A percentile compares a stretch with the other conserved stretches of the same genome.
Evolutionary conservation across 345 rosid species (phyloP).

Genomic region (Melaleuca quinquenervia): DNA sequence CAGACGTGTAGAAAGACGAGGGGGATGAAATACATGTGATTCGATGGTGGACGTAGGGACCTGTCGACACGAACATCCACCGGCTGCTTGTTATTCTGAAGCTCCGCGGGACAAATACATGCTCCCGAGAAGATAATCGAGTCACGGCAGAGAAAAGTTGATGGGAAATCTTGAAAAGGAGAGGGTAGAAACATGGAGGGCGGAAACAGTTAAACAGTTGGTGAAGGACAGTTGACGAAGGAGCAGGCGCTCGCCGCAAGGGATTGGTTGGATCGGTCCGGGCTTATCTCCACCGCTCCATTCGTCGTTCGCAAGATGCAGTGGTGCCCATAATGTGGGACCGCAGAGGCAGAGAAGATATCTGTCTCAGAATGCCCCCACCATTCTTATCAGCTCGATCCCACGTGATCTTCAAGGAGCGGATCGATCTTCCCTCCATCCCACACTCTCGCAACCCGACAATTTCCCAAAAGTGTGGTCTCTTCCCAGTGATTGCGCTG

Average conservation of each 20-base stretch:
- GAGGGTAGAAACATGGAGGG: background rate
- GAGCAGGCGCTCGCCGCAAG: background rate
- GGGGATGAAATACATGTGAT: background rate
- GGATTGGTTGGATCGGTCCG: background rate
- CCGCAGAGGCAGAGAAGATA: background rate
- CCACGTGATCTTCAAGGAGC: background rate
- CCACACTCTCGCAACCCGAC: background rate
- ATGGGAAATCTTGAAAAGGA: background rate
- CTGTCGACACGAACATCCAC: background rate
- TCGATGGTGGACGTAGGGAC: background rate
- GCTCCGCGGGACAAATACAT: background rate
- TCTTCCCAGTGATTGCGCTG: background rate
- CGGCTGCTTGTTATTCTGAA: background rate
- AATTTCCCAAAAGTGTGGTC: background rate
- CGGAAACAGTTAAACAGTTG: background rate
- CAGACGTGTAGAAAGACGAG: background rate
- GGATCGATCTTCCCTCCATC: background rate
- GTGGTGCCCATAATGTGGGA: background rate
- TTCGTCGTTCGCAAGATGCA: background rate
- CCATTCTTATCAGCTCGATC: background rate
- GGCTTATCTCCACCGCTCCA: background rate
- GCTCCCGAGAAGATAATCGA: background rate
- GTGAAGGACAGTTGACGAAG: background rate
- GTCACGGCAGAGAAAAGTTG: background rate
- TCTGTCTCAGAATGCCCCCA: background rate